These are phyloP conservation scores for Luzula sylvatica DNA, from an alignment of 176 grass and related monocot genomes.

Conservation along the genomic window DNA sequence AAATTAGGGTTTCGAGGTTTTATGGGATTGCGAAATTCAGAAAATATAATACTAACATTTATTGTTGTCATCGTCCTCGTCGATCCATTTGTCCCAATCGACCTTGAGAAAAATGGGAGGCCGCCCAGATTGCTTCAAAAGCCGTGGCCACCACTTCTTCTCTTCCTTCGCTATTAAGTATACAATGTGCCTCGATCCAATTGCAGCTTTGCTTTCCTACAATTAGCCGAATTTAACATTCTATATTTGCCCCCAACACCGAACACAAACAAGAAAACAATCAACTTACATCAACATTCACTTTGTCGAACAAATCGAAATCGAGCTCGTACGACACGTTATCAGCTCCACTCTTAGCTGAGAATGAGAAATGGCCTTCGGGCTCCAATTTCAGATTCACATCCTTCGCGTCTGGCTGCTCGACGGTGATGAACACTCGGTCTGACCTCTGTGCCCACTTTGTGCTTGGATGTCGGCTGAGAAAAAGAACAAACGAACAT, in stretches of 20 bases:
- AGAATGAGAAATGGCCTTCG: constrained; percentile 66
- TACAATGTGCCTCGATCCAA: constrained; percentile 63
- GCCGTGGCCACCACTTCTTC: constrained; percentile 65
- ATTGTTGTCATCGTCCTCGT: constrained; percentile 75
- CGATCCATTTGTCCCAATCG: constrained; percentile 96
- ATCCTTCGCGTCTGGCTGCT: constrained; percentile 83
- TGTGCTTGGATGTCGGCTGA: constrained; percentile 73
- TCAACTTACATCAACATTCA: constrained; percentile 57
- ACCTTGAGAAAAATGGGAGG: constrained; percentile 75
- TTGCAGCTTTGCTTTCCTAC: constrained; percentile 72
- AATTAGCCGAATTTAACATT: no score
- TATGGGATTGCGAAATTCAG: neutral
- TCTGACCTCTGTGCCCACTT: constrained; percentile 84
- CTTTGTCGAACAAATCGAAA: constrained; percentile 68
- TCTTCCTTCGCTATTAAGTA: constrained; percentile 75
- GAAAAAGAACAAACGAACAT: neutral
- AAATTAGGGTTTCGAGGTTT: neutral
- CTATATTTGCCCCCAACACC: no score
- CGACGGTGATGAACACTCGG: constrained; percentile 56
- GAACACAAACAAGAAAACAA: neutral
- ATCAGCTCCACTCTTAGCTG: constrained; percentile 41
- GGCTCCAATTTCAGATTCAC: constrained; percentile 77
- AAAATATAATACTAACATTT: constrained; percentile 31
- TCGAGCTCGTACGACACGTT: constrained; percentile 56
- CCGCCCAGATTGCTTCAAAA: constrained; percentile 60